Conservation (phyloP, 208 protist genomes). For the Leptomonas seymouri region DNA sequence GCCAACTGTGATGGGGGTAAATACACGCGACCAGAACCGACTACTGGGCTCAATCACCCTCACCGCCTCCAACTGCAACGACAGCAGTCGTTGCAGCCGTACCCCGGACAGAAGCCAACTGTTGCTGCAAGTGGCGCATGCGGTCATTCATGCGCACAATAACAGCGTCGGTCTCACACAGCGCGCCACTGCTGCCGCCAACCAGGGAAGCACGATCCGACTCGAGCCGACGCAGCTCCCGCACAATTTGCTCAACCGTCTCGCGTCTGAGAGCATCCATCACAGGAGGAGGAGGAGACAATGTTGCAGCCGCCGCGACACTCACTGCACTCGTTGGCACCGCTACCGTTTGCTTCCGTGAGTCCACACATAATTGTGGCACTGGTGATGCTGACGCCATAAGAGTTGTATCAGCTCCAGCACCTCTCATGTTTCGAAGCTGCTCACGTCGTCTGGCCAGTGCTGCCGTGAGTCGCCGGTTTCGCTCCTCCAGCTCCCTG, state of each 20-base stretch:
- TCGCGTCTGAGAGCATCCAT: slow-evolving; percentile 6
- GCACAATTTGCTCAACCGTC: slow-evolving; percentile 9
- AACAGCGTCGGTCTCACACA: slow-evolving; percentile 55
- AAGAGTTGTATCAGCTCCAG: neutral
- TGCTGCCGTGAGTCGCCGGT: slow-evolving; percentile 48
- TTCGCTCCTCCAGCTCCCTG: slow-evolving; percentile 65
- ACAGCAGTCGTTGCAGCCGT: neutral
- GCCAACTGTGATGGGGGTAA: too few relatives aligned
- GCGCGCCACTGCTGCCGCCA: slow-evolving; percentile 62
- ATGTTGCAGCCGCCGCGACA: neutral
- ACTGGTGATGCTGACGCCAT: neutral
- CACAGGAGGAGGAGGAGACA: neutral
- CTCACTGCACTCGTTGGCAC: neutral
- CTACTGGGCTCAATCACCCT: neutral
- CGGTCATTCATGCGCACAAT: slow-evolving; percentile 56
- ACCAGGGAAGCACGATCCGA: slow-evolving; percentile 54
- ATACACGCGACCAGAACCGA: neutral
- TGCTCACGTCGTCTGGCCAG: slow-evolving; percentile 70
- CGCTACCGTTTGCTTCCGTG: too few relatives aligned
- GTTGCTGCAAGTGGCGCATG: slow-evolving; percentile 47
- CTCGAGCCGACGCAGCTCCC: slow-evolving; percentile 60
- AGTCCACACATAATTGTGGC: too few relatives aligned
- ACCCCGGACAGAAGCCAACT: slow-evolving; percentile 26
- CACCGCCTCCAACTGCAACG: neutral
- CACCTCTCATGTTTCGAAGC: slow-evolving; percentile 27